Conservation (phyloP, 2,329 filamentous ascomycete species). For the Penicillium brasilianum region DNA sequence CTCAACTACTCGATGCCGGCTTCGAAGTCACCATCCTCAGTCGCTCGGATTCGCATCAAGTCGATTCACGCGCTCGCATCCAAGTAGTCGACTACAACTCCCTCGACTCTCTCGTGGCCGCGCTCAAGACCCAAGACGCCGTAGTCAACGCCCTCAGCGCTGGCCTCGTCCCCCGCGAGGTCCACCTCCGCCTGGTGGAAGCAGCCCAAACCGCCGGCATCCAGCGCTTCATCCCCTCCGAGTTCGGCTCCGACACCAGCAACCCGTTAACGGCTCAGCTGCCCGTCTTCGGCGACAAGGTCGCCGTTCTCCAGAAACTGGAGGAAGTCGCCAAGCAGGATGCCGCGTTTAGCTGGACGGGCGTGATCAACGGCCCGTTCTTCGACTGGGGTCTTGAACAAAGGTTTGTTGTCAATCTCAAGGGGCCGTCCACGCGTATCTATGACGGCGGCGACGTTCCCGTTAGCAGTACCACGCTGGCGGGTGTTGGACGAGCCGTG, state of each 20-base stretch:
- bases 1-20: slow-evolving; percentile 14
- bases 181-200: slow-evolving; percentile 34
- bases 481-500: slow-evolving; percentile 55
- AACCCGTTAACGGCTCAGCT: slow-evolving; percentile 32
- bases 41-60: slow-evolving; percentile 12
- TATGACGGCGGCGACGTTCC: slow-evolving; percentile 57
- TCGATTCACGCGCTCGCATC: slow-evolving; percentile 12
- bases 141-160: slow-evolving; percentile 33
- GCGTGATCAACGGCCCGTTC: slow-evolving; percentile 40
- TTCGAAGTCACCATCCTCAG: slow-evolving; percentile 20
- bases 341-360: slow-evolving; percentile 38
- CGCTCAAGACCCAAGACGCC: slow-evolving; percentile 36
- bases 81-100: slow-evolving; percentile 20
- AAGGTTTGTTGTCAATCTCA: slow-evolving; percentile 52
- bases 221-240: slow-evolving; percentile 41
- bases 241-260: slow-evolving; percentile 41
- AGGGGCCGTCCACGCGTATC: slow-evolving; percentile 46
- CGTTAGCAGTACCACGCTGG: slow-evolving; percentile 57
- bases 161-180: slow-evolving; percentile 10
- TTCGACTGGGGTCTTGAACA: slow-evolving; percentile 40
- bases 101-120: slow-evolving; percentile 19
- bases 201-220: slow-evolving; percentile 39
- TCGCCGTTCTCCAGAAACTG: slow-evolving; percentile 33
- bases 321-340: slow-evolving; percentile 30
- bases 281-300: slow-evolving; percentile 41